These are phyloP conservation scores for Centaurea solstitialis DNA, from an alignment of 129 eudicot genomes.

Conservation along the genomic window DNA sequence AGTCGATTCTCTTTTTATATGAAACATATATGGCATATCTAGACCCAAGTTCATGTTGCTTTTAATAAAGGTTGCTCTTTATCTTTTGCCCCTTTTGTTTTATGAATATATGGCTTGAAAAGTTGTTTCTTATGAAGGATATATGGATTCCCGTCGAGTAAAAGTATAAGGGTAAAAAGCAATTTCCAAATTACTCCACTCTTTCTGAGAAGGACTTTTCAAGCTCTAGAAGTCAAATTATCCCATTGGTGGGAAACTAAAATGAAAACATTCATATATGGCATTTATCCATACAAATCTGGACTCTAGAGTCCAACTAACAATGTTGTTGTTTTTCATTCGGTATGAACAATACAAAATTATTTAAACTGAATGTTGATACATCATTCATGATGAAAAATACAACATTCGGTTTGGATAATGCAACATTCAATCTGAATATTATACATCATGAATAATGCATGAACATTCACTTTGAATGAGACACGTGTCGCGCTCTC, in stretches of 20 bases:
- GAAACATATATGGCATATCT: not conserved
- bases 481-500: too few species aligned
- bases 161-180: slow-evolving; percentile 1
- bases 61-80: not conserved
- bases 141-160: not conserved
- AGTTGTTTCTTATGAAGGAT: not conserved
- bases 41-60: not conserved
- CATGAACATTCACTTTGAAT: too few species aligned
- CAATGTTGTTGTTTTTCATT: not conserved
- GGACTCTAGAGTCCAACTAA: not conserved
- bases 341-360: too few species aligned
- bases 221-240: too few species aligned
- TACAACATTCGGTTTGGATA: too few species aligned
- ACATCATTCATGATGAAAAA: too few species aligned
- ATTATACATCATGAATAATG: too few species aligned
- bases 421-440: too few species aligned
- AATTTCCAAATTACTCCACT: not conserved
- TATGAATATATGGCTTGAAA: not conserved
- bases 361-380: too few species aligned
- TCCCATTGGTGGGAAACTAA: not conserved
- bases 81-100: not conserved
- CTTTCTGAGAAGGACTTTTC: not conserved
- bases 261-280: not conserved
- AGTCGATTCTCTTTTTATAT: not conserved
- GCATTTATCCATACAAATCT: not conserved